These are phyloP conservation scores for Aspergillus ruber DNA, from an alignment of 2,329 filamentous ascomycete genomes.

Conservation along the genomic window DNA sequence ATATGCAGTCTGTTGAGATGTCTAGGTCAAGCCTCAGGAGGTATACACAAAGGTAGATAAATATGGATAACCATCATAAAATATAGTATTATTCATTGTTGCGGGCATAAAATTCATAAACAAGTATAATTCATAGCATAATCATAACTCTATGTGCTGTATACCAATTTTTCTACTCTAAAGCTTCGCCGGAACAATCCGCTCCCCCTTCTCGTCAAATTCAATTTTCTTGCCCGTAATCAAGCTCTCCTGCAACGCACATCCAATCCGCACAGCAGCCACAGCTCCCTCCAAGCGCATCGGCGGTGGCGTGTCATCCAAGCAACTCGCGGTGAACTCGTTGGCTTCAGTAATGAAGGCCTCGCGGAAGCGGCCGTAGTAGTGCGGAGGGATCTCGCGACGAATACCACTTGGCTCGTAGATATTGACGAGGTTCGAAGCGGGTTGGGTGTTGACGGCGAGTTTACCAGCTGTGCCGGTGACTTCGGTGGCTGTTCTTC, in stretches of 20 bases:
- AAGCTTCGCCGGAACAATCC: constrained; percentile 36
- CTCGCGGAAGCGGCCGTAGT: constrained; percentile 56
- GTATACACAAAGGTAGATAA: too few species aligned
- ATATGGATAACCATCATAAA: too few species aligned
- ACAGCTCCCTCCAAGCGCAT: constrained; percentile 52
- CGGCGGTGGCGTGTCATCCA: constrained; percentile 50
- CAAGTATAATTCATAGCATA: neutral
- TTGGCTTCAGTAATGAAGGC: constrained; percentile 58
- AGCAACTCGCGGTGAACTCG: constrained; percentile 53
- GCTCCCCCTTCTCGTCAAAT: constrained; percentile 46
- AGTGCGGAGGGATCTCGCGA: constrained; percentile 53
- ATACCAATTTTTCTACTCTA: constrained; percentile 15
- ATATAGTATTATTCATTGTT: too few species aligned
- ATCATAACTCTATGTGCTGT: neutral
- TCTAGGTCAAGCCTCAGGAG: too few species aligned
- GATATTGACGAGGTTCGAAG: constrained; percentile 48
- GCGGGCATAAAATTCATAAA: neutral
- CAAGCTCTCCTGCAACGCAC: constrained; percentile 50
- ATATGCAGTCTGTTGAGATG: too few species aligned
- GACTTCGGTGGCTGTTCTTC: constrained; percentile 47
- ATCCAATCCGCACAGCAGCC: constrained; percentile 50
- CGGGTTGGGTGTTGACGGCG: constrained; percentile 53
- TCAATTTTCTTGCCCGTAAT: constrained; percentile 9
- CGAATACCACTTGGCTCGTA: constrained; percentile 48
- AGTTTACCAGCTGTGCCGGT: constrained; percentile 59